Evolutionary conservation across 192 early-diverging fungal genomes (phyloP).

Genomic region (Coemansia sp.): DNA sequence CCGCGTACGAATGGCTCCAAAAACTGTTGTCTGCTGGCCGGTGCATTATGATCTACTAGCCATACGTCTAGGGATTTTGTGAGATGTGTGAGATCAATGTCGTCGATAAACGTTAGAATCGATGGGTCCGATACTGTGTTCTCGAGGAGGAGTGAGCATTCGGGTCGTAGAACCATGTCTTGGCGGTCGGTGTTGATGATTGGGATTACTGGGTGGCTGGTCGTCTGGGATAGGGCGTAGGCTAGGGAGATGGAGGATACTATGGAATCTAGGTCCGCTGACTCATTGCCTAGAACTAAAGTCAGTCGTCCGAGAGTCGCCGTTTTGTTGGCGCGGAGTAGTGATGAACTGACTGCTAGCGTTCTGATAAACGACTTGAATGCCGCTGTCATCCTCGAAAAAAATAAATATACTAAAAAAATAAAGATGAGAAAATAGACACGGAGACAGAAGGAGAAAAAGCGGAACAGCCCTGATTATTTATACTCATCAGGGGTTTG

Average conservation of each 20-base stretch:
- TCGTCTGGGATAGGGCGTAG: slow-evolving; percentile 25
- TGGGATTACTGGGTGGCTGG: slow-evolving; percentile 22
- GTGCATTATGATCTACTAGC: slow-evolving; percentile 54
- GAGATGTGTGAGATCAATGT: slow-evolving; percentile 23
- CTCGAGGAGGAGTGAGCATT: slow-evolving; percentile 29
- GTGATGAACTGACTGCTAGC: neutral
- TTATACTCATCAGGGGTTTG: too few species aligned
- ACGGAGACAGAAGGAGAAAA: neutral
- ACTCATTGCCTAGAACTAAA: slow-evolving; percentile 56
- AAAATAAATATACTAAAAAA: neutral
- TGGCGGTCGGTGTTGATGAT: slow-evolving; percentile 41
- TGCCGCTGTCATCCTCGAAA: neutral
- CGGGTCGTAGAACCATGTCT: slow-evolving; percentile 48
- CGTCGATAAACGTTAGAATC: slow-evolving; percentile 45
- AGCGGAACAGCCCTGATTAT: neutral
- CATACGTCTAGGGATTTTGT: slow-evolving; percentile 21
- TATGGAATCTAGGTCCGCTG: slow-evolving; percentile 58
- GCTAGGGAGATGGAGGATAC: slow-evolving; percentile 51
- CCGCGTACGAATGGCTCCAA: slow-evolving; percentile 44
- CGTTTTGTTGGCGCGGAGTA: neutral
- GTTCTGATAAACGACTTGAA: neutral
- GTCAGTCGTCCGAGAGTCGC: slow-evolving; percentile 14
- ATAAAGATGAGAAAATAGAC: neutral
- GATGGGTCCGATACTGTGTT: slow-evolving; percentile 12
- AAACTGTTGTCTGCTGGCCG: slow-evolving; percentile 30